Conservation (phyloP, 208 protist species). For the Endotrypanum monterogeii region DNA sequence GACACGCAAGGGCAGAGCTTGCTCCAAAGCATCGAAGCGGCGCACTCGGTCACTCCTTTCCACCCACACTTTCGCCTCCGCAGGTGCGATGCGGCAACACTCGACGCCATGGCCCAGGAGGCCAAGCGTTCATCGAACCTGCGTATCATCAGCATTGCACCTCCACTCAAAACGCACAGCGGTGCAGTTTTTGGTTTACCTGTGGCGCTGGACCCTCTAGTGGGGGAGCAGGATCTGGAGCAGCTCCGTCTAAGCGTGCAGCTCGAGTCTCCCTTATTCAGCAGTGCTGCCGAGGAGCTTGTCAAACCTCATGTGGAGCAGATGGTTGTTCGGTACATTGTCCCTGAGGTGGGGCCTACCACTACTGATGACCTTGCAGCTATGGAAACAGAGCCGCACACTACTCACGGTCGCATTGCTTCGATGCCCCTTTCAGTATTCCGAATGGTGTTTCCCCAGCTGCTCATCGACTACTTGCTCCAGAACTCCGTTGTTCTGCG, state of each 20-base stretch:
- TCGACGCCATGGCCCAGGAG: conserved; percentile 27
- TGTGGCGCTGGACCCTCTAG: conserved; percentile 34
- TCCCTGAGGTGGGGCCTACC: conserved; percentile 13
- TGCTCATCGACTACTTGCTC: conserved; percentile 81
- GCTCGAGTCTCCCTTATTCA: conserved; percentile 26
- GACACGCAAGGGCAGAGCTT: conserved; percentile 49
- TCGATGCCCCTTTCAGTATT: conserved; percentile 83
- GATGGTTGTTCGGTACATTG: conserved; percentile 67
- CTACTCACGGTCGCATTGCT: conserved; percentile 12
- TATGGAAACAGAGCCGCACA: background rate
- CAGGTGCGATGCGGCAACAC: conserved; percentile 9
- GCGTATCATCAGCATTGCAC: conserved; percentile 63
- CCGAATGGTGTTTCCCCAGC: conserved; percentile 67
- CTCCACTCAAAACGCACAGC: conserved; percentile 30
- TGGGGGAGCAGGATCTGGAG: conserved; percentile 52
- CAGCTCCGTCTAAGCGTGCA: conserved; percentile 39
- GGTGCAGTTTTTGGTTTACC: conserved; percentile 35
- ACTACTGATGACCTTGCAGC: background rate
- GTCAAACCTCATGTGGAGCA: conserved; percentile 45
- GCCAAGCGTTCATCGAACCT: conserved; percentile 20
- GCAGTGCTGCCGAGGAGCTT: conserved; percentile 32
- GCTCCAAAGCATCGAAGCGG: conserved; percentile 44
- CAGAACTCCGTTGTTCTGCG: conserved; percentile 61
- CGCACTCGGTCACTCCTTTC: conserved; percentile 19
- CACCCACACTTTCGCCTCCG: conserved; percentile 15